phyloP scores from a whole-genome alignment of 371 early-diverging fungal species.

The Mortierella sp. region DNA sequence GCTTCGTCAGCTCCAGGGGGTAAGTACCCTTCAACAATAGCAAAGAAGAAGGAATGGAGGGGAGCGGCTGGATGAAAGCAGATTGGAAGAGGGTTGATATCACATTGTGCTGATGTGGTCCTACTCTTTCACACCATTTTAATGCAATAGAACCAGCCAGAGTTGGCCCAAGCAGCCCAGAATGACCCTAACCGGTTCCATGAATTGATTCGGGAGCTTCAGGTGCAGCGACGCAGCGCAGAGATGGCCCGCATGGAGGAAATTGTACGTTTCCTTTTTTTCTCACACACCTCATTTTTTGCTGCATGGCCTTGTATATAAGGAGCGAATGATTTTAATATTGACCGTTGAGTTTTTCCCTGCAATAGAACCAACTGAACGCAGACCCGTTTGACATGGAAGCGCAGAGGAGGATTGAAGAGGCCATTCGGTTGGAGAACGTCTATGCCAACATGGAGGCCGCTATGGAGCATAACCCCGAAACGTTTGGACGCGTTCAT shows the following conservation, averaged over 20 bases:
- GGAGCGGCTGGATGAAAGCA: background rate
- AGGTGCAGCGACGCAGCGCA: constrained; percentile 69
- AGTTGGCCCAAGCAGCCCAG: constrained; percentile 76
- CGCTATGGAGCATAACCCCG: constrained; percentile 97
- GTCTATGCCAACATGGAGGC: constrained; percentile 88
- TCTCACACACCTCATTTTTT: background rate
- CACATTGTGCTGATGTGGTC: background rate
- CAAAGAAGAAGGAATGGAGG: background rate
- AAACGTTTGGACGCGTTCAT: constrained; percentile 89
- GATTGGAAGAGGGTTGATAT: background rate
- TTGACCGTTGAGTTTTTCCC: background rate
- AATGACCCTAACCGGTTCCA: constrained; percentile 77
- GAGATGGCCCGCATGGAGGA: constrained; percentile 67
- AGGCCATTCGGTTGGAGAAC: constrained; percentile 89
- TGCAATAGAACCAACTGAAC: constrained; percentile 61
- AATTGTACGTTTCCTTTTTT: constrained; percentile 58
- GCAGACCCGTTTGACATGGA: constrained; percentile 93
- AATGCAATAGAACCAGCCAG: constrained; percentile 73
- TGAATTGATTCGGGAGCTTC: constrained; percentile 76
- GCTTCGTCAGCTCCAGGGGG: constrained; percentile 73
- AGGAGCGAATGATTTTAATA: background rate
- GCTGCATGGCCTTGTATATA: background rate
- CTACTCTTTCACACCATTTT: background rate
- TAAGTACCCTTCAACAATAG: constrained; percentile 23
- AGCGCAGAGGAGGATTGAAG: constrained; percentile 92